phyloP scores from a whole-genome alignment of 495 filamentous ascomycete species.

The Lophium mytilinum region DNA sequence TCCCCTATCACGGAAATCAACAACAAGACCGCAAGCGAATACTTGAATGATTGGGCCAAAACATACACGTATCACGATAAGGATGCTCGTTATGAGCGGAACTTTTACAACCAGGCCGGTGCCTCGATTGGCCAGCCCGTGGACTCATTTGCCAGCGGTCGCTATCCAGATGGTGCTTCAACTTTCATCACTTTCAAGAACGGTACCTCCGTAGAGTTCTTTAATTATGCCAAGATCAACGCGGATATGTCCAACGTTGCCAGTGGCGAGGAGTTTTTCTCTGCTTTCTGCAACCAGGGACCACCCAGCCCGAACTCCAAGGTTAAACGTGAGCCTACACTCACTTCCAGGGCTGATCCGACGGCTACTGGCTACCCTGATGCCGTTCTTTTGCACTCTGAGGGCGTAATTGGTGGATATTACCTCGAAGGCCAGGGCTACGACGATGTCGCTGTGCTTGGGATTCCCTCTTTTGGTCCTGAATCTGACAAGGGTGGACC shows the following conservation, averaged over 20 bases:
- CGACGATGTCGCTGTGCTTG: slow-evolving; percentile 1
- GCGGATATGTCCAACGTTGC: background rate
- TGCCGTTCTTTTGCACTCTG: background rate
- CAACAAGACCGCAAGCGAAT: slow-evolving; percentile 28
- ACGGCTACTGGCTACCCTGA: slow-evolving; percentile 2
- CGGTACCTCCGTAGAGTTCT: slow-evolving; percentile 27
- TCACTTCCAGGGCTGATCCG: background rate
- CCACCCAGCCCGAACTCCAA: background rate
- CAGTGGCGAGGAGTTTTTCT: background rate
- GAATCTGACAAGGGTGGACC: background rate
- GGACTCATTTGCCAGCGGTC: background rate
- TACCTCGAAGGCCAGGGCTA: background rate
- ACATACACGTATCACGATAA: slow-evolving; percentile 30
- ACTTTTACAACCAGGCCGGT: slow-evolving; percentile 33
- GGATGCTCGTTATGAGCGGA: slow-evolving; percentile 39
- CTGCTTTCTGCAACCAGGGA: background rate
- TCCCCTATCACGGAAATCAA: slow-evolving; percentile 28
- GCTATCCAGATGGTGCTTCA: slow-evolving; percentile 18
- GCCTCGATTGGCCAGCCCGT: background rate
- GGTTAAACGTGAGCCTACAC: background rate
- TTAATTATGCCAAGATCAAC: slow-evolving; percentile 33
- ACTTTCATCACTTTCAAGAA: slow-evolving; percentile 39
- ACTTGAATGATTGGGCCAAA: slow-evolving; percentile 24
- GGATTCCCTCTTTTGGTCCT: background rate
- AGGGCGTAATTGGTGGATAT: background rate